Percentiles rank a stretch among this genome's conserved stretches.
phyloP scores from a whole-genome alignment of 768 basidiomycete genomes.

The Phanerochaete carnosa region DNA sequence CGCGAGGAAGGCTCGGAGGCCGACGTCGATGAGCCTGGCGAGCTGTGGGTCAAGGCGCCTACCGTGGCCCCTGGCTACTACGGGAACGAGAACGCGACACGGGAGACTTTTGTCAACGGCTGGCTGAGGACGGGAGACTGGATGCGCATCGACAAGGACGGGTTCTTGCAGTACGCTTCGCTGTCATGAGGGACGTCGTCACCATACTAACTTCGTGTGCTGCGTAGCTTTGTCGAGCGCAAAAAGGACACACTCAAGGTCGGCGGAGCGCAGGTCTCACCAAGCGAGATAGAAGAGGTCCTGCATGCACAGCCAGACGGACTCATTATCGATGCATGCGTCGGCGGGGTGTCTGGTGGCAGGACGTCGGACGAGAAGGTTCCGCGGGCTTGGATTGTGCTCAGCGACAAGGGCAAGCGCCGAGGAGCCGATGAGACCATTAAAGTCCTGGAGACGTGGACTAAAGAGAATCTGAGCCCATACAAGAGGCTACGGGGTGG shows the following conservation, averaged over 20 bases:
- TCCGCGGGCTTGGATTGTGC: conserved; percentile 76
- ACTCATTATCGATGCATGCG: conserved; percentile 62
- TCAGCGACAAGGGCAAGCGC: conserved; percentile 52
- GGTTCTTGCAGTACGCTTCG: conserved; percentile 58
- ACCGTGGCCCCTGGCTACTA: conserved; percentile 69
- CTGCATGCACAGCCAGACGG: conserved; percentile 58
- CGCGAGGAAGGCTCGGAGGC: conserved; percentile 57
- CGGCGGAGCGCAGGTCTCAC: conserved; percentile 77
- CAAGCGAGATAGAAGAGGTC: conserved; percentile 72
- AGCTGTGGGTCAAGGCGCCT: conserved; percentile 54
- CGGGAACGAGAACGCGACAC: conserved; percentile 64
- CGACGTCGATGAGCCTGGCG: conserved; percentile 57
- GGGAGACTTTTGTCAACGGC: conserved; percentile 60
- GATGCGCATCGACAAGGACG: conserved; percentile 57
- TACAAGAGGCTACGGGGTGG: conserved; percentile 80
- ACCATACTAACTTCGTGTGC: background rate
- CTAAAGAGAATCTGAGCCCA: conserved; percentile 58
- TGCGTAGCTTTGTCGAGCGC: conserved; percentile 64
- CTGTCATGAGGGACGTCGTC: background rate
- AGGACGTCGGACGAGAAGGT: conserved; percentile 70
- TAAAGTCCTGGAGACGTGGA: conserved; percentile 56
- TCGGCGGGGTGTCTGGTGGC: conserved; percentile 72
- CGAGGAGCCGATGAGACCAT: conserved; percentile 40
- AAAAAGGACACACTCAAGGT: conserved; percentile 82
- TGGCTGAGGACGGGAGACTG: conserved; percentile 78